Base-by-base conservation (phyloP, 1,284 basidiomycete genomes). In the Prillingera fragicola region DNA sequence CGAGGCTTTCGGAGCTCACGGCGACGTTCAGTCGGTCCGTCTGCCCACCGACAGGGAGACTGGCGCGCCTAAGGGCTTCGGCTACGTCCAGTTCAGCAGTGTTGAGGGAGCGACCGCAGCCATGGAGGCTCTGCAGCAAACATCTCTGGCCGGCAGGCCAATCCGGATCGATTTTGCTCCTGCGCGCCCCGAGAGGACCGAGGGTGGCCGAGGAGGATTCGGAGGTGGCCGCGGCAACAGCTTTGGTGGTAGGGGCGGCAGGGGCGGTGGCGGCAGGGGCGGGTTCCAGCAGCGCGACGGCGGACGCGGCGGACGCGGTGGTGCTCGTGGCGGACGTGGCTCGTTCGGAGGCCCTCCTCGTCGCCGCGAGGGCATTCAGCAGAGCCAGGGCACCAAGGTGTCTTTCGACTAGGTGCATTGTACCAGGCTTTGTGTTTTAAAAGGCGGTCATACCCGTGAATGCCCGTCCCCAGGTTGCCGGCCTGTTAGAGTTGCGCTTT, bases 31-130 rank as follows among this genome's bases (percentile, higher is more conserved):
- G 73, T 85, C 77, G 58, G 89, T 98, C 38, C 81, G 92, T 54
- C 74, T 98, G 43, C 91, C 92, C 23, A 97, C 91, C 41, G 92
- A 98, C 71, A 79, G 87, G 50, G 95, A 98, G 46, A 80, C 85
- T 5, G 91, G 89, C 36, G 79, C 79, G 54, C 83, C 88, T 45
- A 98, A 97, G 74, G 95, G 95, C 62, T 98, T 94, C 72, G 95
- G 84, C 35, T 98, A 98, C 74, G 86, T 97, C 67, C 90, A 96
- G 72, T 96, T 92, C 70, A 81, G 82, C 54, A 81, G 85, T 55
- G 67, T 89, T 39, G 85, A 84, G 34, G 74, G 79, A 53, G 88
- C 95, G 12, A 84, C 84, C 72, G 84, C 83, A 67, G 95, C 94
- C 5, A 79, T 83, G 52, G 81, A 80, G 57, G 69, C 65, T 29